These are phyloP conservation scores for Podaxis sp. DNA, from an alignment of 768 basidiomycete species.

Conservation along the genomic window DNA sequence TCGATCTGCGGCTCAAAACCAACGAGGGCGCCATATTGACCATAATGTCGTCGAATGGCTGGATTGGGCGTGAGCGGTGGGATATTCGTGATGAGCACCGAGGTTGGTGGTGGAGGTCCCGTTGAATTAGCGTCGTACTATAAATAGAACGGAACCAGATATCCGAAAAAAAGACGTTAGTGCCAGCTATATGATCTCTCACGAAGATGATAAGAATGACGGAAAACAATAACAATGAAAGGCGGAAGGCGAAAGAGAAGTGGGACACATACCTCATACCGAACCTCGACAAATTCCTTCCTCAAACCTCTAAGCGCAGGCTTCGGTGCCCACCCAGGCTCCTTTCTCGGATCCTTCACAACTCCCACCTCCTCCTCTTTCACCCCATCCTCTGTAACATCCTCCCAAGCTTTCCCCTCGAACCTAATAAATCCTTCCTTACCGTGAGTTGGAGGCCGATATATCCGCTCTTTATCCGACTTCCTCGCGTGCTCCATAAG, in stretches of 20 bases:
- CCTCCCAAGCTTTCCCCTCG: conserved; percentile 52
- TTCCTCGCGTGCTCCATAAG: conserved; percentile 37
- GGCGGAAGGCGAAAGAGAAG: background rate
- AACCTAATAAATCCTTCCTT: conserved; percentile 52
- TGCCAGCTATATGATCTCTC: conserved; percentile 6
- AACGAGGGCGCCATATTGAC: conserved; percentile 52
- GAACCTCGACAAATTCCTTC: conserved; percentile 37
- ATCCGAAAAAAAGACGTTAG: conserved; percentile 4
- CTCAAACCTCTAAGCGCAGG: conserved; percentile 16
- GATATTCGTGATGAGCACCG: conserved; percentile 69
- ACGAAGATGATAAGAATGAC: background rate
- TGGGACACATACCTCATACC: conserved; percentile 47
- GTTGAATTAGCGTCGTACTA: conserved; percentile 76
- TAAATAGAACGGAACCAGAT: conserved; percentile 4
- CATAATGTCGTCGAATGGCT: conserved; percentile 63
- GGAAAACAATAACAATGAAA: background rate
- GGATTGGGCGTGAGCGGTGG: conserved; percentile 66
- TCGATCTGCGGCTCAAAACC: conserved; percentile 79
- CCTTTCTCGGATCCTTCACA: conserved; percentile 54
- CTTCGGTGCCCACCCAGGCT: conserved; percentile 25
- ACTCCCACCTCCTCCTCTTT: conserved; percentile 30
- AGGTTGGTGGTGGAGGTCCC: conserved; percentile 67
- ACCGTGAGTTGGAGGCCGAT: conserved; percentile 39
- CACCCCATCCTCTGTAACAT: conserved; percentile 19
- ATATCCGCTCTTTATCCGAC: conserved; percentile 20